Percentiles rank a stretch among this genome's conserved stretches.
Evolutionary conservation across 1,284 basidiomycete species (phyloP).

Genomic region (Coniophora puteana): DNA sequence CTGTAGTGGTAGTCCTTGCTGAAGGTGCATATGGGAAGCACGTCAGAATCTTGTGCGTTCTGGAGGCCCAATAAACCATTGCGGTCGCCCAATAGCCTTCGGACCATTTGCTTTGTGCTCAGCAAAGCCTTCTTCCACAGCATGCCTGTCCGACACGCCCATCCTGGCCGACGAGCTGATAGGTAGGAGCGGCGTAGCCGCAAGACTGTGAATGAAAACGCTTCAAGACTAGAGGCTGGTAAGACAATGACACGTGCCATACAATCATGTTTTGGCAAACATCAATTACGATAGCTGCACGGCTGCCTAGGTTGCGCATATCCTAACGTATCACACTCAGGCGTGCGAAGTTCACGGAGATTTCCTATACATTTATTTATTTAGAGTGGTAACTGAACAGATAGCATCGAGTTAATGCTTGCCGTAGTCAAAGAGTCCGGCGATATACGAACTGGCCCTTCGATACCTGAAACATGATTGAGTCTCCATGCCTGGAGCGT

Average conservation of each 20-base stretch:
- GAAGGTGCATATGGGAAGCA: constrained; percentile 15
- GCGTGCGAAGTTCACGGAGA: constrained; percentile 50
- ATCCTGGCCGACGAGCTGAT: constrained; percentile 39
- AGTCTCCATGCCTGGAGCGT: constrained; percentile 43
- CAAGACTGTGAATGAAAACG: constrained; percentile 37
- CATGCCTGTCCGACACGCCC: constrained; percentile 24
- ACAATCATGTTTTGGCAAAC: constrained; percentile 52
- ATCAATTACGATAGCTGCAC: constrained; percentile 47
- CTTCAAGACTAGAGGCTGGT: neutral
- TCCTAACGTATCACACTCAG: constrained; percentile 45
- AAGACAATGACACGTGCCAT: constrained; percentile 18
- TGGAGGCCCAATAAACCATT: constrained; percentile 43
- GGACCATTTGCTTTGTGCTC: constrained; percentile 28
- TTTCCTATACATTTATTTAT: constrained; percentile 29
- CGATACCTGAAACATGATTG: constrained; percentile 56
- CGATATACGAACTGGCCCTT: constrained; percentile 49
- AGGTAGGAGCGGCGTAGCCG: constrained; percentile 50
- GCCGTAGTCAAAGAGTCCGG: constrained; percentile 51
- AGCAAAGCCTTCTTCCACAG: constrained; percentile 7
- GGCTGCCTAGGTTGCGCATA: constrained; percentile 46
- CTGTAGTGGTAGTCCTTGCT: too few species aligned
- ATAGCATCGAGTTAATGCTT: neutral
- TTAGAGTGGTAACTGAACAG: neutral
- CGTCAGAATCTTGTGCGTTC: constrained; percentile 18
- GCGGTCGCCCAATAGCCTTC: constrained; percentile 39